Percentiles rank a stretch among this genome's conserved stretches.
These are phyloP conservation scores for Ceratocystis destructans DNA, from an alignment of 2,329 filamentous ascomycete genomes.

Conservation along the genomic window DNA sequence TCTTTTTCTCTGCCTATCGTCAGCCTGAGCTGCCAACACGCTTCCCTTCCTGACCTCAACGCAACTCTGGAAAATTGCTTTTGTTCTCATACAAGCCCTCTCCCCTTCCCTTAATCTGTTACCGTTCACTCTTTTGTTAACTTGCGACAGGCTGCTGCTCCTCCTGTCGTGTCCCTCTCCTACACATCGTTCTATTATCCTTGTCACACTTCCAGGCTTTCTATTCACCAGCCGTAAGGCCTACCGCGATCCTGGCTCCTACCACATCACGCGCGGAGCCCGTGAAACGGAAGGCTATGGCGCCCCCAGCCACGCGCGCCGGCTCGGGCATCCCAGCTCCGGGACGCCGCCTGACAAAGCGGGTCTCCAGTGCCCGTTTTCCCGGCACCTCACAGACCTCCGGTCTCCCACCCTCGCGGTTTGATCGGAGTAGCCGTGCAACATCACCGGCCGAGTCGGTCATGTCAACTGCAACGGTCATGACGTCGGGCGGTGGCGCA, in stretches of 20 bases:
- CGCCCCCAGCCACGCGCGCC: constrained; percentile 10
- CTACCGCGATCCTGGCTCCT: constrained; percentile 17
- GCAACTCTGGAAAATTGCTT: background rate
- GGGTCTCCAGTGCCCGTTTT: constrained; percentile 14
- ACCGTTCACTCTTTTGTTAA: background rate
- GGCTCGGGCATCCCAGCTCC: constrained; percentile 13
- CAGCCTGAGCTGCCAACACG: background rate
- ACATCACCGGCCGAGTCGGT: constrained; percentile 60
- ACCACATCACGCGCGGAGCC: constrained; percentile 16
- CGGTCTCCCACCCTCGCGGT: background rate
- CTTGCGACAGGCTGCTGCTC: background rate
- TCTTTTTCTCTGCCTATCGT: background rate
- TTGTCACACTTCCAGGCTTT: background rate
- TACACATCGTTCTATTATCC: background rate
- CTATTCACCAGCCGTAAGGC: constrained; percentile 1
- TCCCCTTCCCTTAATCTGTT: background rate
- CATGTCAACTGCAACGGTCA: constrained; percentile 32
- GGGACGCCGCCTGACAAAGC: constrained; percentile 16
- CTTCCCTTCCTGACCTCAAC: background rate
- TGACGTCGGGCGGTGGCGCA: constrained; percentile 38
- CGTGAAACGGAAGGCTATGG: constrained; percentile 16
- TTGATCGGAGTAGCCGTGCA: constrained; percentile 28
- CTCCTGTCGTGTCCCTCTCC: background rate
- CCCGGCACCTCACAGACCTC: background rate
- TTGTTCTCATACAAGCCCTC: background rate